Evolutionary conservation across 148 eudicot species (phyloP).

Genomic region (Vaccinium macrocarpon): DNA sequence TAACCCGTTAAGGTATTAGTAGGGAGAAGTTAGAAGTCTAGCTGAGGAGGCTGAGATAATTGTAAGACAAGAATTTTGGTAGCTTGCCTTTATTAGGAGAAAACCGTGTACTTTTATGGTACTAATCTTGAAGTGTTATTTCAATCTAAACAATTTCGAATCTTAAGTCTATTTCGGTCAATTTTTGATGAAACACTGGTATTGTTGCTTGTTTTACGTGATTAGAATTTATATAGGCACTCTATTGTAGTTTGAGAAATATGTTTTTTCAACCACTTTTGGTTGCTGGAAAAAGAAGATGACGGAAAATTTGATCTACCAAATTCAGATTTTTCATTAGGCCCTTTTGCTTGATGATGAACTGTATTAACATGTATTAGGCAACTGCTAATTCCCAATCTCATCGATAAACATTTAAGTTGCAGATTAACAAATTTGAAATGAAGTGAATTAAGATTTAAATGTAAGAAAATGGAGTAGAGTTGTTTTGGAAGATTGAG

Average conservation of each 20-base stretch:
- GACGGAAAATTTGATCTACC: background rate
- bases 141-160: background rate
- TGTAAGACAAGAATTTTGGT: background rate
- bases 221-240: no score
- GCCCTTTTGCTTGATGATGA: background rate
- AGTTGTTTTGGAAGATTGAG: no score
- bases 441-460: no score
- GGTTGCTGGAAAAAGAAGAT: background rate
- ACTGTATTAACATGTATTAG: background rate
- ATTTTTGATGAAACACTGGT: no score
- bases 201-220: no score
- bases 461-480: no score
- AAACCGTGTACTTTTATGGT: background rate
- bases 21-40: background rate
- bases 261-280: background rate
- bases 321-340: background rate
- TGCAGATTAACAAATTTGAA: no score
- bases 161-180: background rate
- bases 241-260: background rate
- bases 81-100: background rate
- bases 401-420: no score
- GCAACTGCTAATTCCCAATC: no score
- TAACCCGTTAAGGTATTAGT: background rate
- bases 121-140: background rate
- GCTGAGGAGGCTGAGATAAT: background rate